Percentiles rank a stretch among this genome's conserved stretches.
These are phyloP conservation scores for Erodium maritimum DNA, from an alignment of 345 rosid species.

Conservation along the genomic window DNA sequence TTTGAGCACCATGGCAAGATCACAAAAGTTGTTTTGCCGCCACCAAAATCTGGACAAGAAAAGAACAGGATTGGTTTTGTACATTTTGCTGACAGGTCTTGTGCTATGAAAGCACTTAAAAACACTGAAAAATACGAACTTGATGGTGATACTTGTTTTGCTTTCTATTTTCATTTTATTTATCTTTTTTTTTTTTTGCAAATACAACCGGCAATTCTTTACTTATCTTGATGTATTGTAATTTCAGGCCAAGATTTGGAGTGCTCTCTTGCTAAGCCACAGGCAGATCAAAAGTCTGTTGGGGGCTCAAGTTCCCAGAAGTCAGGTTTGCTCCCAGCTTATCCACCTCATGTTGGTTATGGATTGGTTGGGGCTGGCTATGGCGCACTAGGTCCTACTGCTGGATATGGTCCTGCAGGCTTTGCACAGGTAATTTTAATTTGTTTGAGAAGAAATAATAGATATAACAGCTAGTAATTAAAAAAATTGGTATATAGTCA, in stretches of 20 bases:
- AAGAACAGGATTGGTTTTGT: conserved; percentile 79
- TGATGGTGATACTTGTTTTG: conserved; percentile 39
- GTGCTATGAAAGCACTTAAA: conserved; percentile 75
- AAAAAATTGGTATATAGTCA: neutral
- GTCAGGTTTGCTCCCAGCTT: conserved; percentile 51
- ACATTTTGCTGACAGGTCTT: conserved; percentile 87
- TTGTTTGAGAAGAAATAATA: neutral
- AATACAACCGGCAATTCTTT: neutral
- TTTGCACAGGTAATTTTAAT: conserved; percentile 46
- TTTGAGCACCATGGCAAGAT: conserved; percentile 82
- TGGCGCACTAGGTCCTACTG: conserved; percentile 45
- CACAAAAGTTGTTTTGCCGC: conserved; percentile 73
- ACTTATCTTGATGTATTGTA: neutral
- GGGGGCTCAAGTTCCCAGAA: conserved; percentile 42
- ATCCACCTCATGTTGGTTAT: conserved; percentile 56
- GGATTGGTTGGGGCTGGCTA: conserved; percentile 59
- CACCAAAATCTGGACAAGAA: conserved; percentile 78
- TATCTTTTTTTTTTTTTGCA: conserved; percentile 4
- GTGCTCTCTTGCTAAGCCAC: conserved; percentile 93
- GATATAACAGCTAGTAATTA: no score
- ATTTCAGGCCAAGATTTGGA: conserved; percentile 70
- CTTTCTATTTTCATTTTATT: conserved; percentile 6
- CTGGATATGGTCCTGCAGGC: conserved; percentile 58
- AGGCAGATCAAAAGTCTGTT: conserved; percentile 57
- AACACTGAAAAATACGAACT: conserved; percentile 82